Conservation (phyloP, 768 basidiomycete species). For the Glaciozyma antarctica region DNA sequence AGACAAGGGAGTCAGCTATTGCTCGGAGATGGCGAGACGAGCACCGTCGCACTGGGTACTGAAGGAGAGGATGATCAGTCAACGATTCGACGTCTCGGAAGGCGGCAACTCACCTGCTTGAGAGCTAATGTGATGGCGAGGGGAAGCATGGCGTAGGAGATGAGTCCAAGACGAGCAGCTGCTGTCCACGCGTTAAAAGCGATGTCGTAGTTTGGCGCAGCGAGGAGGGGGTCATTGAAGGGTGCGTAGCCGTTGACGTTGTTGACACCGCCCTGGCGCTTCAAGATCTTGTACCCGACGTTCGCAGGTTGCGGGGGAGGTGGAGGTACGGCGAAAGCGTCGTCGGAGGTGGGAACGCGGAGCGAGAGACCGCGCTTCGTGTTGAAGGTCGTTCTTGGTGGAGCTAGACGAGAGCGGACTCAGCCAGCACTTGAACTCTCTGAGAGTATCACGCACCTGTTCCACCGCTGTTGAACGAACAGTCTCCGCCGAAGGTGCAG, state of each 20-base stretch:
- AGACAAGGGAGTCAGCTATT: slow-evolving; percentile 16
- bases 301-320: neutral
- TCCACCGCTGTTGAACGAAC: slow-evolving; percentile 23
- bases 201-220: slow-evolving; percentile 53
- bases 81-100: too few species aligned
- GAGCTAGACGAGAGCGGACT: slow-evolving; percentile 3
- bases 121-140: slow-evolving; percentile 61
- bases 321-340: neutral
- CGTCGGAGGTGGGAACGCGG: neutral
- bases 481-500: slow-evolving; percentile 33
- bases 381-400: slow-evolving; percentile 34
- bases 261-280: slow-evolving; percentile 11
- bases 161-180: slow-evolving; percentile 56
- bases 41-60: neutral
- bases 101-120: slow-evolving; percentile 43
- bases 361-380: slow-evolving; percentile 29
- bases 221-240: slow-evolving; percentile 39
- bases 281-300: neutral
- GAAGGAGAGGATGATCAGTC: too few species aligned
- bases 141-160: slow-evolving; percentile 63
- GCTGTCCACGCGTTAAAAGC: slow-evolving; percentile 62
- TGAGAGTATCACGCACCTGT: neutral
- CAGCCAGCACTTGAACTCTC: neutral
- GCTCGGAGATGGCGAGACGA: neutral
- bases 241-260: slow-evolving; percentile 26